Percentiles rank a stretch among this genome's conserved stretches.
These are phyloP conservation scores for Nasturtium officinale DNA, from an alignment of 345 rosid genomes.

Conservation along the genomic window DNA sequence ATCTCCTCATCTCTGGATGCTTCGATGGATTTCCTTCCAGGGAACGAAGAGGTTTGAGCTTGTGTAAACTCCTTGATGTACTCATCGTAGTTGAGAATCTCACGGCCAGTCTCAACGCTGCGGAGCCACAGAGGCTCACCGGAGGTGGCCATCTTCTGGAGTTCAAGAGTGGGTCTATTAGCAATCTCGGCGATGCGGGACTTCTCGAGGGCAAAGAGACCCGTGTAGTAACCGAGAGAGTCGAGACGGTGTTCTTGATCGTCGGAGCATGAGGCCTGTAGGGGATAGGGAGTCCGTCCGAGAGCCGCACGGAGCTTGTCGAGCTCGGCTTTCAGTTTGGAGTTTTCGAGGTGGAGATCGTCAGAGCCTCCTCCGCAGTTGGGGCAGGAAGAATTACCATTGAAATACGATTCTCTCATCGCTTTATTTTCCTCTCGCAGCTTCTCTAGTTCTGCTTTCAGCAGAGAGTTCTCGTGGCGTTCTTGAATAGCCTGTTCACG, in stretches of 20 bases:
- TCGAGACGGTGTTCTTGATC: conserved; percentile 61
- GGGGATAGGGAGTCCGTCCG: conserved; percentile 53
- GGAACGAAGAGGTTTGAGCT: conserved; percentile 46
- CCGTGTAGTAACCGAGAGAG: conserved; percentile 76
- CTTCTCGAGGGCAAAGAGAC: conserved; percentile 79
- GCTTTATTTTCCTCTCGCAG: conserved; percentile 81
- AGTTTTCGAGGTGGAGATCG: conserved; percentile 80
- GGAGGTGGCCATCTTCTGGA: conserved; percentile 77
- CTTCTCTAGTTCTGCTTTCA: conserved; percentile 85
- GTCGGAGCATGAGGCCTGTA: conserved; percentile 58
- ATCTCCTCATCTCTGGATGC: conserved; percentile 85
- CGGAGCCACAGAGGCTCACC: conserved; percentile 83
- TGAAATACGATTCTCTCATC: conserved; percentile 77
- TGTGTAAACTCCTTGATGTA: conserved; percentile 71
- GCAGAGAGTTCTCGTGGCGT: conserved; percentile 87
- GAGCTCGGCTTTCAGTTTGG: conserved; percentile 88
- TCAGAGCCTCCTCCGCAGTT: conserved; percentile 74
- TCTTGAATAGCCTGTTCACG: conserved; percentile 81
- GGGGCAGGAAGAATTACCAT: conserved; percentile 62
- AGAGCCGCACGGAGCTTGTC: conserved; percentile 70
- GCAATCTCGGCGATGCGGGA: conserved; percentile 69
- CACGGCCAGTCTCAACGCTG: conserved; percentile 90
- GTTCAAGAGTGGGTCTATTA: conserved; percentile 80
- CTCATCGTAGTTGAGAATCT: conserved; percentile 94
- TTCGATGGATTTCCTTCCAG: conserved; percentile 69